Base-by-base conservation (phyloP, 169 alveolate genomes). In the Plasmodium yoelii region DNA sequence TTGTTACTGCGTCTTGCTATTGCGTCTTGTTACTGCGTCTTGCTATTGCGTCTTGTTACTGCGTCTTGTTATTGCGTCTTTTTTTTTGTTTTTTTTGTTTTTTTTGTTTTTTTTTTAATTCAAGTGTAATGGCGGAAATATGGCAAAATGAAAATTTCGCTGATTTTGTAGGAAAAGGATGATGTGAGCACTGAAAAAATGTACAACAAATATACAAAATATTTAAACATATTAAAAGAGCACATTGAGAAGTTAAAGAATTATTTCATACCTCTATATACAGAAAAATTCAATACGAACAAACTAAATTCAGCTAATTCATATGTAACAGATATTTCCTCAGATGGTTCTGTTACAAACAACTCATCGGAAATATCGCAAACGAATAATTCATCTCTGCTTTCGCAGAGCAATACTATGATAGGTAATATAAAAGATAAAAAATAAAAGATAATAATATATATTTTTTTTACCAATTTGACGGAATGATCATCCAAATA, bases 201-300 rank as follows among this genome's bases (percentile, higher is more conserved):
- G n/a, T 75, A 75, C 49, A 75, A 46, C 15, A 63, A 67, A 18
- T 75, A 75, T 28, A 75, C 88, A 26, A 75, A 75, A 28, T 75
- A 75, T 13, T 39, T 75, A 6, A 63, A 75, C 59, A 75, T 75
- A 15, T 22, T 75, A 42, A 75, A 75, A 34, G 88, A 75, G 57
- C 74, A 75, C 53, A 75, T 67, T 34, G 88, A 75, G 24, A 75
- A 75, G 18, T 64, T 75, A 24, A 75, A 75, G 42, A 75, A 75
- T 46, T 75, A 75, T 56, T 75, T 63, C 42, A 75, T 75, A 2
- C 88, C 88, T 9, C 56, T 75, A 13, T 75, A 75, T 56, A 75
- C 88, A 39, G 88, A 75, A 39, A 75, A 75, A 55, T 75, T 75
- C 13, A 61, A 51, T 34, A 47, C 49, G 19, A 65, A 46, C 18